Evolutionary conservation across 2,329 filamentous ascomycete species (phyloP), one percentile per base, ranked within the genome.

Genomic region (Thelonectria blattea): DNA sequence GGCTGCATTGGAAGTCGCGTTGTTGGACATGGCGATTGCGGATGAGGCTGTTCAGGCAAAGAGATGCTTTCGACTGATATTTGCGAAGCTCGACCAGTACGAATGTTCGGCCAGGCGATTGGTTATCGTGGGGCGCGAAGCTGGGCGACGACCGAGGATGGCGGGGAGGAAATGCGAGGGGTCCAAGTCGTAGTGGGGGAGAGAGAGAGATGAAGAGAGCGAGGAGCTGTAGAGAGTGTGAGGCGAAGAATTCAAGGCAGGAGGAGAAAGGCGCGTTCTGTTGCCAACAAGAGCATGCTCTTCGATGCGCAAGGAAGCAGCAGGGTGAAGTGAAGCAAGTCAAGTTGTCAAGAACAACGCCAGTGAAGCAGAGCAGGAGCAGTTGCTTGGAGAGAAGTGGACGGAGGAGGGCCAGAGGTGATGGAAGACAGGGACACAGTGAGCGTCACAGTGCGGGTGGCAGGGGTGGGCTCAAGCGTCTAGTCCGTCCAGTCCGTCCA

Each of bases 1-100:
- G 62, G 71, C 70, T 52, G 72, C 68, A 65, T 65, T 71, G 56
- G 73, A 65, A 37, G 72, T 61, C 42, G 75, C 61, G 53, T 74
- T 62, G 68, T 74, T 76, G 63, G 77, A 75, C 77, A 78, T 76
- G 68, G 64, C 72, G 56, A 71, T 73, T 55, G 76, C 66, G 54
- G 71, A 71, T 67, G 73, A 74, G 61, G 76, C 73, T 61, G 74
- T 70, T 70, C 76, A 71, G 62, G 70, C 68, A 58, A 71, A 62
- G 74, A 74, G 65, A 79, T 75, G 68, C 8, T 30, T 77, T 76
- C 11, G 3, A 37, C 6, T 2, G 34, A 30, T 30, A 8, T 30
- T 30, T 30, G 34, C 3, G 34, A 14, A 5, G 34, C 34, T 14
- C 12, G 15, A 37, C 6, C 4, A 14, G 34, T n/a, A 37, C 27